Evolutionary conservation across 2,329 filamentous ascomycete species (phyloP), one percentile per base, ranked within the genome.

Genomic region (Seiridium cupressi): DNA sequence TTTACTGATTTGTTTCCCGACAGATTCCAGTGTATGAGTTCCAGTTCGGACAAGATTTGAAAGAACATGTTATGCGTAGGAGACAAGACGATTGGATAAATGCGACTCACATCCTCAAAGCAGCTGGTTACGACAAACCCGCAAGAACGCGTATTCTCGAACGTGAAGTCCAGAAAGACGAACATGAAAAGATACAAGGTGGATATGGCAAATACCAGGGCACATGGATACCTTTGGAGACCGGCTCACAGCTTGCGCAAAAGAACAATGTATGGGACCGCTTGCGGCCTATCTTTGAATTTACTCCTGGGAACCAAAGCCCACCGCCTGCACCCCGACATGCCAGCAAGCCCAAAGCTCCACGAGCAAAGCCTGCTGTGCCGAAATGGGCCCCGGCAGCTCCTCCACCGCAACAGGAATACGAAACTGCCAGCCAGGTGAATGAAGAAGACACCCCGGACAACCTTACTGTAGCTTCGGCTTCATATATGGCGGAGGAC

Each of bases 171-270:
- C 95, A 99, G 71, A 97, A 97, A 75, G 94, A 96, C 48, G 84
- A 90, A 4, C 95, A 99, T 73, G 95, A 98, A 78, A 99, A 99
- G 79, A 93, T 99, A 5, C 95, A 99, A 73, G 95, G 94, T 65
- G 95, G 95, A 13, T 98, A 98, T 75, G 95, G 95, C 69, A 98
- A 98, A 86, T 99, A 98, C 68, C 95, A 99, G 80, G 93, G 95
- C 70, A 99, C 95, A 55, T 99, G 95, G 93, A 95, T 99, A 55
- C 95, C 95, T 6, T 84, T 99, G 6, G 83, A 88, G 11, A 87
- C 91, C 64, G 95, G 93, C 60, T 87, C 93, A 66, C 79, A 85
- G 63, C 87, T 99, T 40, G 95, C 95, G 42, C 88, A 90, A 66
- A 90, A 93, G 67, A 97, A 98, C 74, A 91, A 90, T 64, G 84